Evolutionary conservation across 495 filamentous ascomycete genomes (phyloP).

Genomic region (Aspergillus egyptiacus): DNA sequence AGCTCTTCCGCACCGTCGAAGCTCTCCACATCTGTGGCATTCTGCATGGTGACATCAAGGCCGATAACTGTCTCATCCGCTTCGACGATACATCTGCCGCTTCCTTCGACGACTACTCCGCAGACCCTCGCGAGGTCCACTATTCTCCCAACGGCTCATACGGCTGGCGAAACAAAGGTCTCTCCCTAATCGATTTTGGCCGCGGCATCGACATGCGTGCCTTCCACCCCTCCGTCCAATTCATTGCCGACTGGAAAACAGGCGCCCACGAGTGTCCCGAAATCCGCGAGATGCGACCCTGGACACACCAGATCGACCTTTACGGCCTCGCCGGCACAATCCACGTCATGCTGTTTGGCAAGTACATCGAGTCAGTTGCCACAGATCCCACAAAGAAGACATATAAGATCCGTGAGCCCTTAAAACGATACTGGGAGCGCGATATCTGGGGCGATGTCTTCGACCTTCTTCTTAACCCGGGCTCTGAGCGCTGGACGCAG

Average conservation of each 20-base stretch:
- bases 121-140: conserved; percentile 37
- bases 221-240: conserved; percentile 71
- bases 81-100: conserved; percentile 48
- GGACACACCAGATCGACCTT: conserved; percentile 96
- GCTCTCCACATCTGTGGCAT: conserved; percentile 72
- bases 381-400: conserved; percentile 46
- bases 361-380: conserved; percentile 79
- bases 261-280: conserved; percentile 81
- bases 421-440: conserved; percentile 94
- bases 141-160: conserved; percentile 66
- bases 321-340: conserved; percentile 83
- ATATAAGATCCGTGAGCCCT: conserved; percentile 63
- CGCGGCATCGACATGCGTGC: conserved; percentile 87
- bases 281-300: conserved; percentile 84
- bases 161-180: conserved; percentile 76
- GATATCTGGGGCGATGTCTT: conserved; percentile 84
- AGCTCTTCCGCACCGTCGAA: conserved; percentile 86
- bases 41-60: conserved; percentile 90
- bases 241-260: conserved; percentile 92
- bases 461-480: conserved; percentile 81
- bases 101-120: conserved; percentile 36
- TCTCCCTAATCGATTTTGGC: conserved; percentile 90
- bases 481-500: conserved; percentile 39
- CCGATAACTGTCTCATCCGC: conserved; percentile 89
- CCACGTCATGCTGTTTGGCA: conserved; percentile 83